A percentile compares a stretch with the other conserved stretches of the same genome.
Evolutionary conservation across 106 monocot genomes (phyloP).

Genomic region (Narthecium ossifragum): DNA sequence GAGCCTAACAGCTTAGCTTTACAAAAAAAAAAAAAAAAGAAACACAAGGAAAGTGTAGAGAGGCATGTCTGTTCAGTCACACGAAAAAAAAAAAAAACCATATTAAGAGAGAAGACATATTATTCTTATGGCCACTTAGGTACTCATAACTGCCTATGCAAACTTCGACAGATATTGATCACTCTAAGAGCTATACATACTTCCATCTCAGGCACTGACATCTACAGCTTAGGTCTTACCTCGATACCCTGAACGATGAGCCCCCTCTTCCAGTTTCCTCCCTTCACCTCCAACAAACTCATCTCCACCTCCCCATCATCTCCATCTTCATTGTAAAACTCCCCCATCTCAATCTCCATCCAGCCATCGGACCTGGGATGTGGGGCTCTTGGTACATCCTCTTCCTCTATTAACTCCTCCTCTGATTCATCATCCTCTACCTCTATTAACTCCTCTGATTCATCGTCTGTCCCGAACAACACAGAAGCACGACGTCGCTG

Average conservation of each 20-base stretch:
- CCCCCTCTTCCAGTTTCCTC: slow-evolving; percentile 35
- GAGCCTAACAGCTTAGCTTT: no score
- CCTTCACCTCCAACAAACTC: slow-evolving; percentile 21
- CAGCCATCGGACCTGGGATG: slow-evolving; percentile 1
- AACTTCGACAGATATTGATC: no score
- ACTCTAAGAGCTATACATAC: no score
- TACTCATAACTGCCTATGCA: no score
- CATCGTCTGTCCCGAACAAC: not conserved
- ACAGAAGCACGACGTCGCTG: not conserved
- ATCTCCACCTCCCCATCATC: slow-evolving; percentile 42
- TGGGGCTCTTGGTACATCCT: not conserved
- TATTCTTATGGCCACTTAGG: no score
- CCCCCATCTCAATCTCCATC: slow-evolving; percentile 46
- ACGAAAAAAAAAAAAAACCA: no score
- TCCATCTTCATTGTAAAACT: slow-evolving; percentile 33
- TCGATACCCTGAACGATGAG: slow-evolving; percentile 54
- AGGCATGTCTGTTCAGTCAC: no score
- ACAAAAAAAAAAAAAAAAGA: no score
- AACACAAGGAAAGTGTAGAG: no score
- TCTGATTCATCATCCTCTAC: no score
- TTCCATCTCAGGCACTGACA: not conserved
- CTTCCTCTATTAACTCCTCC: not conserved
- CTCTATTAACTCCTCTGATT: not conserved
- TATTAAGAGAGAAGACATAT: no score
- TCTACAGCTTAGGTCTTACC: slow-evolving; percentile 30